Conservation (phyloP, 2,329 filamentous ascomycete species). For the Dendrostoma leiphaemia region DNA sequence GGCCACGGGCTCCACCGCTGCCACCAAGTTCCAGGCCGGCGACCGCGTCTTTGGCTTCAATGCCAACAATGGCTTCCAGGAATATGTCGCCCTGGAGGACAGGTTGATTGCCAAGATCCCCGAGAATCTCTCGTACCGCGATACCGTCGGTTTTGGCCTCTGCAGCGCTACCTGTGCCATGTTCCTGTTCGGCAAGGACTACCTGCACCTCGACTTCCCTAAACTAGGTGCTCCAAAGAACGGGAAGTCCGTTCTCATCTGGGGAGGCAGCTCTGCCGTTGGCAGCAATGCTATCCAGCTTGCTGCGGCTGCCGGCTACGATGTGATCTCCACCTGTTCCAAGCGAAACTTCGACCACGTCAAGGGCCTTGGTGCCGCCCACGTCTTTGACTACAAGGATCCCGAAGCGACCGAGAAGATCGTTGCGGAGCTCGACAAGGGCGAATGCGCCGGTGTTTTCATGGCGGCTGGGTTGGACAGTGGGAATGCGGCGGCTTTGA, state of each 20-base stretch:
- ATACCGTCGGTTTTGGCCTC: constrained; percentile 23
- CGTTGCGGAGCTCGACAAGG: constrained; percentile 24
- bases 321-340: constrained; percentile 42
- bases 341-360: constrained; percentile 41
- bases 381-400: constrained; percentile 44
- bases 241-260: constrained; percentile 38
- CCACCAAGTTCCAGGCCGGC: constrained; percentile 26
- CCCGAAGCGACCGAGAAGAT: constrained; percentile 30
- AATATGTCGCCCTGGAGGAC: constrained; percentile 20
- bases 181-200: constrained; percentile 23
- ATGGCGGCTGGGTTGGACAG: constrained; percentile 16
- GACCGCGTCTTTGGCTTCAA: constrained; percentile 27
- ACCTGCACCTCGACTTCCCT: constrained; percentile 22
- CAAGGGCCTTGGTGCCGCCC: constrained; percentile 40
- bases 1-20: constrained; percentile 19
- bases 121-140: constrained; percentile 17
- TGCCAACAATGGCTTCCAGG: constrained; percentile 26
- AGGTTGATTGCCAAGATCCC: constrained; percentile 23
- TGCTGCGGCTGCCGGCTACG: constrained; percentile 39
- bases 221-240: constrained; percentile 12
- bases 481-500: constrained; percentile 9
- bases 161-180: constrained; percentile 22
- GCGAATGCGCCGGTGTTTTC: constrained; percentile 21
- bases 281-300: constrained; percentile 47
- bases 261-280: constrained; percentile 49